Percentiles rank a stretch among this genome's conserved stretches.
Evolutionary conservation across 768 basidiomycete species (phyloP).

Genomic region (Suillus spraguei): DNA sequence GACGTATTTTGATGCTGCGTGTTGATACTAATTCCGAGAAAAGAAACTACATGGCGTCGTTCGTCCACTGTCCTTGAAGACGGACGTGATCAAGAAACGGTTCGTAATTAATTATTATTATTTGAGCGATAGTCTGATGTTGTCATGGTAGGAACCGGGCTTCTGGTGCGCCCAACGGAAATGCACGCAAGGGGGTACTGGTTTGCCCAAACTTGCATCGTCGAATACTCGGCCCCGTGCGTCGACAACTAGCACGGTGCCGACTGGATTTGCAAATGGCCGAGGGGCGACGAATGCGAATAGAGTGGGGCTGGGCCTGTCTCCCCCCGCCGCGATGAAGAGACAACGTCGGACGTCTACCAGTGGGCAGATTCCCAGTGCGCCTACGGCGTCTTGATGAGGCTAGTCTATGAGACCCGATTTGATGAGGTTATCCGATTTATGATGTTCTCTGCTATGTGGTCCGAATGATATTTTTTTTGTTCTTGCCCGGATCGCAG

Average conservation of each 20-base stretch:
- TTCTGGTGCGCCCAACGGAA: conserved; percentile 69
- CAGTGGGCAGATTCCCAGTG: conserved; percentile 46
- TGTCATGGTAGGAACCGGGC: conserved; percentile 65
- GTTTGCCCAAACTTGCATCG: conserved; percentile 75
- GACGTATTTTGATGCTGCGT: conserved; percentile 1
- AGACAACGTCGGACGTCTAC: conserved; percentile 80
- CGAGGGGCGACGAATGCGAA: conserved; percentile 39
- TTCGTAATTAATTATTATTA: conserved; percentile 31
- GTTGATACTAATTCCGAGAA: conserved; percentile 18
- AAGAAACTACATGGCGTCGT: conserved; percentile 97
- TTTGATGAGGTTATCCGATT: background rate
- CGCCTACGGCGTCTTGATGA: conserved; percentile 27
- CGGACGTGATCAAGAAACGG: conserved; percentile 98
- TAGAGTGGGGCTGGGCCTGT: conserved; percentile 24
- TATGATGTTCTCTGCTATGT: conserved; percentile 17
- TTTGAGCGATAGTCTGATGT: conserved; percentile 5
- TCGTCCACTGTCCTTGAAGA: conserved; percentile 92
- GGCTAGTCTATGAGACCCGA: conserved; percentile 11
- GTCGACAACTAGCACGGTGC: conserved; percentile 60
- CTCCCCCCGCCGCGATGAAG: conserved; percentile 56
- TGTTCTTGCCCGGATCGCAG: conserved; percentile 35
- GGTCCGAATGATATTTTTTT: conserved; percentile 30
- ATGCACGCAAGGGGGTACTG: conserved; percentile 62
- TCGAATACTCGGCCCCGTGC: conserved; percentile 75
- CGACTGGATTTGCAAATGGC: conserved; percentile 47